These are phyloP conservation scores for Chlamydomonas sphaeroides DNA, from an alignment of 139 green algal genomes.

Conservation along the genomic window DNA sequence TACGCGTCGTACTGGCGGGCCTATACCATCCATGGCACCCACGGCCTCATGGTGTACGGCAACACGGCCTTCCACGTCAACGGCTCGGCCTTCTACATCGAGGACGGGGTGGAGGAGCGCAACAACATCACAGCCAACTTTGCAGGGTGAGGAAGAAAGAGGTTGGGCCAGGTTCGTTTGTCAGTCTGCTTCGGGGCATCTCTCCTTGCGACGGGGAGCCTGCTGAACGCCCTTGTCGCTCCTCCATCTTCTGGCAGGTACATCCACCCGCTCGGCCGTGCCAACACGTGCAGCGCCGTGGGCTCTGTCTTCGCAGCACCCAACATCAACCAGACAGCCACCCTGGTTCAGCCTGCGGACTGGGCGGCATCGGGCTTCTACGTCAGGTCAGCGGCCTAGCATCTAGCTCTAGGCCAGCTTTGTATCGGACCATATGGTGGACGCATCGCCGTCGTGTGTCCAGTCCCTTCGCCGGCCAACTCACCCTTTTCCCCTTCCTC, in stretches of 20 bases:
- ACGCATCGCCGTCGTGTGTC: too few relatives aligned
- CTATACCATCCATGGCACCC: conserved; percentile 8
- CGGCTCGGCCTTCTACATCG: conserved; percentile 3
- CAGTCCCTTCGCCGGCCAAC: too few relatives aligned
- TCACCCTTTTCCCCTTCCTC: too few relatives aligned
- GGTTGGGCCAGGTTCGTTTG: too few relatives aligned
- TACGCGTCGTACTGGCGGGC: neutral
- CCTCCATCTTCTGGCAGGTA: neutral
- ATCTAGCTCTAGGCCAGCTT: too few relatives aligned
- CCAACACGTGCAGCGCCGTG: neutral
- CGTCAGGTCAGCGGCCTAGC: too few relatives aligned
- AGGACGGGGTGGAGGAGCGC: conserved; percentile 5
- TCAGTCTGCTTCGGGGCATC: too few relatives aligned
- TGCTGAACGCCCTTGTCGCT: too few relatives aligned
- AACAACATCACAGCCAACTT: neutral
- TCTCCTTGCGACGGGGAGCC: too few relatives aligned
- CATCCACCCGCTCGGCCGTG: neutral
- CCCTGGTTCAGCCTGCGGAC: neutral
- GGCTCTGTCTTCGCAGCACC: neutral
- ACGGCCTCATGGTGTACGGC: neutral
- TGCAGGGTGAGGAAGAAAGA: too few relatives aligned
- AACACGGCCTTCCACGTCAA: conserved; percentile 2
- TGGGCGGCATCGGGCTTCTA: neutral
- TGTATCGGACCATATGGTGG: too few relatives aligned
- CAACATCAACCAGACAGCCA: neutral